phyloP scores from a whole-genome alignment of 768 basidiomycete genomes.

The Xerocomellus dryophilus region DNA sequence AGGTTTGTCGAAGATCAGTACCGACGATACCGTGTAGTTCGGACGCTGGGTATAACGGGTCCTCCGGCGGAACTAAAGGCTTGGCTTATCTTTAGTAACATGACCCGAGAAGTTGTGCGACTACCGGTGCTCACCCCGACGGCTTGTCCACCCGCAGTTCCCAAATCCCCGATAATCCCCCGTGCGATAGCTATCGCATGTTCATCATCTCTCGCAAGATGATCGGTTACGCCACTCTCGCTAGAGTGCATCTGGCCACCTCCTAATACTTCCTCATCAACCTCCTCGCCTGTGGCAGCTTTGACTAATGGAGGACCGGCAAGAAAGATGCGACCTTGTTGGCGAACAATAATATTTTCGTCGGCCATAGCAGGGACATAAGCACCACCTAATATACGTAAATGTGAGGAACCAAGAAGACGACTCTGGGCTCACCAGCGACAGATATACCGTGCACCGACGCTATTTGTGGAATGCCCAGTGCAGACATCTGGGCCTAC shows the following conservation, averaged over 20 bases:
- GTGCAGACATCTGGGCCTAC: conserved; percentile 89
- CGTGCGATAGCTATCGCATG: conserved; percentile 81
- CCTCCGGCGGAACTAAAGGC: conserved; percentile 61
- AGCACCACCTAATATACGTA: conserved; percentile 60
- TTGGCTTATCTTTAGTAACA: conserved; percentile 26
- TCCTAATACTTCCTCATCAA: conserved; percentile 90
- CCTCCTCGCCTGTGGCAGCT: conserved; percentile 89
- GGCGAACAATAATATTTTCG: conserved; percentile 85
- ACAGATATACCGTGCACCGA: conserved; percentile 94
- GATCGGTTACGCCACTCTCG: conserved; percentile 89
- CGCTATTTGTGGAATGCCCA: conserved; percentile 88
- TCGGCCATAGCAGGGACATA: conserved; percentile 98
- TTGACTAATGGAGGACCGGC: conserved; percentile 94
- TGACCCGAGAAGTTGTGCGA: background rate
- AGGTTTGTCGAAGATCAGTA: conserved; percentile 81
- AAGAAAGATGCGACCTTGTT: conserved; percentile 91
- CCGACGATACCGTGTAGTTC: conserved; percentile 93
- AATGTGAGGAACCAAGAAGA: conserved; percentile 3
- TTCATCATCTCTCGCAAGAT: conserved; percentile 80
- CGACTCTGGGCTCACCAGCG: conserved; percentile 48
- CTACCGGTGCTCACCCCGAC: conserved; percentile 44
- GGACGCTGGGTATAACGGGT: conserved; percentile 72
- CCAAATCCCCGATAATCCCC: conserved; percentile 74
- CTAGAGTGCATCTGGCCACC: conserved; percentile 89
- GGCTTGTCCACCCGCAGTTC: conserved; percentile 53